These are phyloP conservation scores for Cladosporium sphaerospermum DNA, from an alignment of 2,329 filamentous ascomycete species.

Conservation along the genomic window DNA sequence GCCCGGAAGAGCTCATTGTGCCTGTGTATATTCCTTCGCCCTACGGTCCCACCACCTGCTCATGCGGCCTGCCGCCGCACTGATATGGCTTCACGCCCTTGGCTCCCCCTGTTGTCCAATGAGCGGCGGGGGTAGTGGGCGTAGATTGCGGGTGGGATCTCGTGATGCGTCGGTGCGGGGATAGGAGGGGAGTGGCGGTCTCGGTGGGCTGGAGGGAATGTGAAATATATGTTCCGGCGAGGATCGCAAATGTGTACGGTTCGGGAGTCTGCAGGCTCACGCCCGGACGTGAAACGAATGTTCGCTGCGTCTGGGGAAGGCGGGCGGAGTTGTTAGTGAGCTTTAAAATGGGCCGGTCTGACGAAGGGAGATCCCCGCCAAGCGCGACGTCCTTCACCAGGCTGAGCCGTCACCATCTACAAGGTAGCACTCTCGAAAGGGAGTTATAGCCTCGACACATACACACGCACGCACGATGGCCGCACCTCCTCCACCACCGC, in stretches of 20 bases:
- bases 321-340: slow-evolving; percentile 1
- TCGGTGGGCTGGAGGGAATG: not conserved
- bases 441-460: not conserved
- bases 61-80: slow-evolving; percentile 11
- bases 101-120: not conserved
- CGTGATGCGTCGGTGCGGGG: slow-evolving; percentile 10
- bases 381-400: no score
- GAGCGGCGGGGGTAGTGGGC: not conserved
- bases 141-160: slow-evolving; percentile 9
- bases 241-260: not conserved
- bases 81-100: slow-evolving; percentile 5
- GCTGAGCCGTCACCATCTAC: not conserved
- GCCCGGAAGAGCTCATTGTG: slow-evolving; percentile 63
- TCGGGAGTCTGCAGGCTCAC: not conserved
- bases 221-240: no score
- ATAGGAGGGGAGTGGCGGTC: not conserved
- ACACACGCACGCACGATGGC: not conserved
- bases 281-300: not conserved
- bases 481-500: slow-evolving; percentile 50
- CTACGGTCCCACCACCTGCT: slow-evolving; percentile 10
- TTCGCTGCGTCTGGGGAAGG: slow-evolving; percentile 3
- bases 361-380: no score
- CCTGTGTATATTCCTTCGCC: slow-evolving; percentile 7
- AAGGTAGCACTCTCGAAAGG: not conserved
- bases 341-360: not conserved